Evolutionary conservation across 2,329 filamentous ascomycete species (phyloP), one percentile per base, ranked within the genome.

Genomic region (Pestalotiopsis sp.): DNA sequence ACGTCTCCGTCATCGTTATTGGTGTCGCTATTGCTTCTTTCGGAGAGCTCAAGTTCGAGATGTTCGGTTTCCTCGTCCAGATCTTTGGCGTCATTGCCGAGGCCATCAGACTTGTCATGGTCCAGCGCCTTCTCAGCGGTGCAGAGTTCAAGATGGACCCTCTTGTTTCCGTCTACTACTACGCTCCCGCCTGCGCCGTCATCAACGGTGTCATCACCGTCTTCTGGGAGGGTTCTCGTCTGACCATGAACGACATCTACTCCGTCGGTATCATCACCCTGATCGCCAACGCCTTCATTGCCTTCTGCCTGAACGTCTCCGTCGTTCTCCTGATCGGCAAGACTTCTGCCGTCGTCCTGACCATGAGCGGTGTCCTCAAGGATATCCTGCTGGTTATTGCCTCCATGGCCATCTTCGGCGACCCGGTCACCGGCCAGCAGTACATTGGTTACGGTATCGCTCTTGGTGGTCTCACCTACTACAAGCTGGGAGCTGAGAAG

Each of bases 131-230:
- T 74, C 88, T 97, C 61, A 92, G 90, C 78, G 91, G 88, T 30
- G 87, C 92, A 64, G 92, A 94, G 61, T 81, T 92, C 83, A 94
- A 94, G 85, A 96, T 97, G 93, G 92, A 96, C 76, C 93, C 93
- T 48, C 86, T 97, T 38, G 93, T 96, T 68, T 94, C 92, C 44
- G 87, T 96, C 40, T 96, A 96, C 86, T 97, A 97, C 84, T 97
- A 94, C 77, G 94, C 93, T 0, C 93, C 93, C 10, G 90, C 94
- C 61, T 97, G 93, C 80, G 92, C 93, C 65, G 79, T 91, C 73
- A 94, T 95, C 89, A 97, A 97, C 81, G 84, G 91, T 68, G 75
- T 92, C 58, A 89, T 93, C 60, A 89, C 92, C 69, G 77, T 93
- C 64, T 83, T 92, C 73, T 84, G 89, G 39, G 93, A 97, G 81